A percentile compares a stretch with the other conserved stretches of the same genome.
phyloP scores from a whole-genome alignment of 2,329 filamentous ascomycete species.

The Arthrobotrys musiformis region DNA sequence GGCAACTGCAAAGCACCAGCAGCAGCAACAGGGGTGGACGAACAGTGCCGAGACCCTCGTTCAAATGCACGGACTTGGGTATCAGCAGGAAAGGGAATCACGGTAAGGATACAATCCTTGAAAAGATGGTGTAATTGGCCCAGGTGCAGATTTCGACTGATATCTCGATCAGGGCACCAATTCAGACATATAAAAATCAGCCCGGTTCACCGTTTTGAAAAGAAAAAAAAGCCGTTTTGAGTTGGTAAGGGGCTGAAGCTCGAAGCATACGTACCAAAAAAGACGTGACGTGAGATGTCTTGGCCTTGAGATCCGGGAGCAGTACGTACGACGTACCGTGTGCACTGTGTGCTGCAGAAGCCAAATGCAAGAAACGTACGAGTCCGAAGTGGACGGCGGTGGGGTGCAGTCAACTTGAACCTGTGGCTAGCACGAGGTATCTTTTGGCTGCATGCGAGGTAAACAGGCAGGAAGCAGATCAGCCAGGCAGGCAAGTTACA shows the following conservation, averaged over 20 bases:
- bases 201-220: neutral
- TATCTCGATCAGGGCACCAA: slow-evolving; percentile 7
- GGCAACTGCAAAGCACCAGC: slow-evolving; percentile 39
- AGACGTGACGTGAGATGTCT: slow-evolving; percentile 32
- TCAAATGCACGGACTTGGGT: slow-evolving; percentile 25
- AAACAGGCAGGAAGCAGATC: too few species aligned
- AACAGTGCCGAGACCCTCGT: slow-evolving; percentile 41
- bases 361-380: neutral
- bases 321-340: too few species aligned
- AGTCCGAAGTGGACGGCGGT: neutral
- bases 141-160: slow-evolving; percentile 23
- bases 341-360: too few species aligned
- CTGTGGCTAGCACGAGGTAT: neutral
- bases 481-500: slow-evolving; percentile 22
- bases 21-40: slow-evolving; percentile 43
- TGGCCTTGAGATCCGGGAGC: slow-evolving; percentile 8
- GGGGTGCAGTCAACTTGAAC: neutral
- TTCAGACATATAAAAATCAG: neutral
- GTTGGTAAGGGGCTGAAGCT: slow-evolving; percentile 20
- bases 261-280: slow-evolving; percentile 19
- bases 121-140: slow-evolving; percentile 17
- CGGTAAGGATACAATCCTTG: slow-evolving; percentile 11
- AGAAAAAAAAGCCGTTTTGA: slow-evolving; percentile 12
- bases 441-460: neutral
- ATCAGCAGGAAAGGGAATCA: slow-evolving; percentile 14